A percentile compares a stretch with the other conserved stretches of the same genome.
Conservation (phyloP, 257 asterid genomes). For the Prunella vulgaris region DNA sequence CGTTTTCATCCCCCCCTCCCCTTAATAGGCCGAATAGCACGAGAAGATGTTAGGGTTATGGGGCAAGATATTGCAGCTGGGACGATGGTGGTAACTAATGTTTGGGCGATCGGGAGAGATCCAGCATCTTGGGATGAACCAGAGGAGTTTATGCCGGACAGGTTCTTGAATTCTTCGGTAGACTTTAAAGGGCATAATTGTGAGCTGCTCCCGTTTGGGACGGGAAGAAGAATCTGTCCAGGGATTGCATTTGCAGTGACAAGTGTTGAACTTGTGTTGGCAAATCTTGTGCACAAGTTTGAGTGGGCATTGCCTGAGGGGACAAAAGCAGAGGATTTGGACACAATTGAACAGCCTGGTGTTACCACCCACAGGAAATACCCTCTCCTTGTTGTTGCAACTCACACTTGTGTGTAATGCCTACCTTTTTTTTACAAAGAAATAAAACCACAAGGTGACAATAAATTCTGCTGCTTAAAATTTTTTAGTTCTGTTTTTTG, state of each 20-base stretch:
- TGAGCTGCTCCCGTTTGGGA: slow-evolving; percentile 31
- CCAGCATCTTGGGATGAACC: slow-evolving; percentile 30
- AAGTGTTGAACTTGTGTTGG: slow-evolving; percentile 14
- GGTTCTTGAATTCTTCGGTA: slow-evolving; percentile 27
- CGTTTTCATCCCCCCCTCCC: slow-evolving; percentile 41
- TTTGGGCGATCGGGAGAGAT: slow-evolving; percentile 43
- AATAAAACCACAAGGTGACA: background rate
- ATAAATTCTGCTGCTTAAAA: background rate
- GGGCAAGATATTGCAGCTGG: slow-evolving; percentile 36
- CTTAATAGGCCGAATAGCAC: slow-evolving; percentile 28
- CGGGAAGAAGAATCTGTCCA: slow-evolving; percentile 34
- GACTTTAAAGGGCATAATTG: slow-evolving; percentile 24
- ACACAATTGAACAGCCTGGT: slow-evolving; percentile 27
- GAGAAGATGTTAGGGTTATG: slow-evolving; percentile 23
- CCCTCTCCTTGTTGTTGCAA: slow-evolving; percentile 25
- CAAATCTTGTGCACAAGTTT: slow-evolving; percentile 28
- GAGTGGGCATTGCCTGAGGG: slow-evolving; percentile 32
- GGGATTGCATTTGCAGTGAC: slow-evolving; percentile 22
- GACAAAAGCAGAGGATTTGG: slow-evolving; percentile 24
- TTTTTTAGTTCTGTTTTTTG: background rate
- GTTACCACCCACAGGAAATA: slow-evolving; percentile 4
- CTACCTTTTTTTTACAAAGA: no score
- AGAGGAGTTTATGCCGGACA: slow-evolving; percentile 24
- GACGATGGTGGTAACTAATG: slow-evolving; percentile 30
- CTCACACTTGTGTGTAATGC: background rate